Evolutionary conservation across 306 rosid genomes (phyloP), one percentile per base, ranked within the genome.

Genomic region (Casuarina cunninghamiana): DNA sequence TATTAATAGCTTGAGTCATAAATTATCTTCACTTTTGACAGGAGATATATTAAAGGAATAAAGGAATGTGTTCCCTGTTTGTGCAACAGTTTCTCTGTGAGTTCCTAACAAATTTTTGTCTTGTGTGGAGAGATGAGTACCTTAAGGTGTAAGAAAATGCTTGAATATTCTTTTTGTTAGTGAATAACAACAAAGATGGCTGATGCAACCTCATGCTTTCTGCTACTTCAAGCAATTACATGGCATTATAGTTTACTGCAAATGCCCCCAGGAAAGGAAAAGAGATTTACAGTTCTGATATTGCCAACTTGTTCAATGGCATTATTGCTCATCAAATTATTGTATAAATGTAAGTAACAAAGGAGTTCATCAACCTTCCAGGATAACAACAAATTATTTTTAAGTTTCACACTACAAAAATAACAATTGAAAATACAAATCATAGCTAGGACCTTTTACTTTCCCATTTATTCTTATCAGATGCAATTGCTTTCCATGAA

Each of bases 401-500:
- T 63, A 3, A 63, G 46, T 63, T 63, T 11, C 5, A 37, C 2
- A 7, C 32, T 42, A 67, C 35, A 42, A 67, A 26, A 67, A 7
- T 7, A 39, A 43, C 50, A 67, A 63, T 57, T 54, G 55, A 58
- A 69, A 51, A 71, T 72, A 32, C 43, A 26, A 53, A 37, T 44
- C 17, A 16, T 53, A 72, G 53, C 65, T 73, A 63, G 53, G 16
- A 57, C 69, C 68, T 72, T 71, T 82, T 69, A 17, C 72, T 68
- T 54, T 71, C 46, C 81, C 79, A 54, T 75, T 79, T 78, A 80
- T 80, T 84, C 50, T 75, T 78, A 76, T 70, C 32, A 26, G 69
- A 79, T 45, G 58, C 58, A 60, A 73, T 54, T 69, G 69, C 78
- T 53, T 71, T 84, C 67, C 58, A 12, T 81, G 41, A 57, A 65